These are phyloP conservation scores for Citrullus colocynthis DNA, from an alignment of 306 rosid genomes.

Conservation along the genomic window DNA sequence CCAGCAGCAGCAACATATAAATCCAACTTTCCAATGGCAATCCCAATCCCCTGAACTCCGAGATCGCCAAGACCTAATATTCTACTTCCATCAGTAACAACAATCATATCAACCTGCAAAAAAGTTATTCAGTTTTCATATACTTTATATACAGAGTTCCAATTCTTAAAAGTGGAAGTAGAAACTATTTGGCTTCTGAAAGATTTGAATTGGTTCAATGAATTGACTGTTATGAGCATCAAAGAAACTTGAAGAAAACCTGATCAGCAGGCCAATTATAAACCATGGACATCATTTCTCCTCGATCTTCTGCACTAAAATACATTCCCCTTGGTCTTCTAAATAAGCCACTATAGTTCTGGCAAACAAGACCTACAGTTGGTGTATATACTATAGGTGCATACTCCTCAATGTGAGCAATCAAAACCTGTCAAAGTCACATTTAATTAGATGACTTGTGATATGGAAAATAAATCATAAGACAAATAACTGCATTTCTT, in stretches of 20 bases:
- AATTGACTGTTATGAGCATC: background rate
- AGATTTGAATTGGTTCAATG: background rate
- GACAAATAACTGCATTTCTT: background rate
- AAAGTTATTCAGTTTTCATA: background rate
- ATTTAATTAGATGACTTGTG: slow-evolving; percentile 4
- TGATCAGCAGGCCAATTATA: slow-evolving; percentile 99
- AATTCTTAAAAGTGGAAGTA: background rate
- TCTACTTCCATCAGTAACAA: slow-evolving; percentile 98
- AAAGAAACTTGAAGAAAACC: slow-evolving; percentile 30
- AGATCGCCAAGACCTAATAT: slow-evolving; percentile 98
- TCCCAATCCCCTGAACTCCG: slow-evolving; percentile 98
- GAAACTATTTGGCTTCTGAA: background rate
- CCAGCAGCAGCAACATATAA: slow-evolving; percentile 99
- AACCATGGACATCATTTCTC: slow-evolving; percentile 99
- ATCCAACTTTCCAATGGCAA: slow-evolving; percentile 89
- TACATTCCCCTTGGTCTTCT: slow-evolving; percentile 99
- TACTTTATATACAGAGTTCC: background rate
- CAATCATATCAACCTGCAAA: slow-evolving; percentile 98
- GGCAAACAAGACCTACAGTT: slow-evolving; percentile 96
- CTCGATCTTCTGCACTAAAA: slow-evolving; percentile 91
- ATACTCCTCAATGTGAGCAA: slow-evolving; percentile 83
- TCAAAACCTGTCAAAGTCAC: slow-evolving; percentile 63
- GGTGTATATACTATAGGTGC: slow-evolving; percentile 96
- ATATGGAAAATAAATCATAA: background rate
- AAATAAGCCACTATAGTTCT: slow-evolving; percentile 87